A percentile compares a stretch with the other conserved stretches of the same genome.
phyloP scores from a whole-genome alignment of 2,329 filamentous ascomycete species.

The Cladophialophora carrionii region DNA sequence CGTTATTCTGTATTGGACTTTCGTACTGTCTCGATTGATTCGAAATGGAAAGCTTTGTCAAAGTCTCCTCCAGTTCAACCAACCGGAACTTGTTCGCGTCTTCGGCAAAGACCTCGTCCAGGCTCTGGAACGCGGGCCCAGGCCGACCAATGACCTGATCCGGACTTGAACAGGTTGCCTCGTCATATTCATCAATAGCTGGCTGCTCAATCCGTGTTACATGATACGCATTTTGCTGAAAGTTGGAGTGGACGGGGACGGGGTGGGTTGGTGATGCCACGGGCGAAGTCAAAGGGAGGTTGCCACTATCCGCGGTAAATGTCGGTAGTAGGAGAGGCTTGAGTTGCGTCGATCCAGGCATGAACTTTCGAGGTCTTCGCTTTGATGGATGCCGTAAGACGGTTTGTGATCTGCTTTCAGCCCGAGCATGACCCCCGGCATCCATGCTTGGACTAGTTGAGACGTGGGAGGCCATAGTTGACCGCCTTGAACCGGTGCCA shows the following conservation, averaged over 20 bases:
- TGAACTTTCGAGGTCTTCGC: conserved; percentile 44
- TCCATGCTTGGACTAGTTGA: conserved; percentile 23
- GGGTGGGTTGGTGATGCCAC: conserved; percentile 30
- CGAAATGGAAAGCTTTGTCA: conserved; percentile 6
- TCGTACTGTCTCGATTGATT: neutral
- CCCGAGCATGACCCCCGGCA: conserved; percentile 5
- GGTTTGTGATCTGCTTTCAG: conserved; percentile 19
- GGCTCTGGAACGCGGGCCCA: conserved; percentile 28
- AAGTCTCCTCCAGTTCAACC: neutral
- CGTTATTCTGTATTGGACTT: neutral
- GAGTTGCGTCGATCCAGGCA: conserved; percentile 43
- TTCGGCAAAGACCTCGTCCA: conserved; percentile 30
- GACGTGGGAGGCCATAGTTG: conserved; percentile 25
- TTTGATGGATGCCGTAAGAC: conserved; percentile 31
- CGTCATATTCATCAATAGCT: conserved; percentile 39
- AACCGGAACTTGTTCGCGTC: conserved; percentile 14
- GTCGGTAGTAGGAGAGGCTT: conserved; percentile 44
- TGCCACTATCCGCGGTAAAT: conserved; percentile 34
- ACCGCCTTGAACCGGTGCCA: conserved; percentile 30
- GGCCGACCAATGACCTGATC: conserved; percentile 7
- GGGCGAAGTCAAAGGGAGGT: conserved; percentile 29
- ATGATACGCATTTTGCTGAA: neutral
- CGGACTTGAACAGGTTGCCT: conserved; percentile 18
- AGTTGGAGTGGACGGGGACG: neutral
- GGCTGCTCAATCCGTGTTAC: neutral